Evolutionary conservation across 495 filamentous ascomycete species (phyloP), one percentile per base, ranked within the genome.

Genomic region (Lentithecium fluviatile): DNA sequence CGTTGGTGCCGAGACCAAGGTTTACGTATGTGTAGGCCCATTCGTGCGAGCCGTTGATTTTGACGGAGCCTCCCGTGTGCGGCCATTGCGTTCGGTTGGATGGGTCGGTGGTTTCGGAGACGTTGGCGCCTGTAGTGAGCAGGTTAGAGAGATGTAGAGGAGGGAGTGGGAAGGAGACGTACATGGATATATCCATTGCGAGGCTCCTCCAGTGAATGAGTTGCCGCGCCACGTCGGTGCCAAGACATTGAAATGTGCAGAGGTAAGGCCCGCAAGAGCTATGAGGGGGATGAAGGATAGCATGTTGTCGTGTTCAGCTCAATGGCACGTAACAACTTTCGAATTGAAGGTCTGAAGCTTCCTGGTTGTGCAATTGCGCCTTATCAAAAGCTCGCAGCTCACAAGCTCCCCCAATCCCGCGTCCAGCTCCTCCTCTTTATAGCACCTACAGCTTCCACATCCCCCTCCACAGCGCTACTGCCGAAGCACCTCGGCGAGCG

Each of bases 81-180:
- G 83, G 82, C 85, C 85, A 88, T 40, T 78, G 71, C 38, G 84
- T 87, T 38, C 81, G 80, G 71, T 86, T 85, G 46, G 65, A 70
- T 19, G 29, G 21, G 56, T 54, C 69, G 21, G 69, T 58, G 49
- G 74, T 71, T 64, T 77, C 73, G 52, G 79, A 72, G 15, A 86
- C 79, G 45, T 78, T 78, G 43, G 77, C 84, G 70, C 83, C 84
- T 85, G 48, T 40, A 36, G 45, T 37, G 49, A 12, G 54, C 11
- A 8, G 40, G 11, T 36, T 37, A 48, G n/a, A 37, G 40, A 47
- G 43, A 10, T n/a, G n/a, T 36, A 15, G 24, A 26, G 19, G 37
- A 56, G 5, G 15, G 12, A 34, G 26, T 17, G 47, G 26, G 38
- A 34, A 26, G 19, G 25, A 34, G 21, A 32, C 76, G 20, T 72